A percentile compares a stretch with the other conserved stretches of the same genome.
These are phyloP conservation scores for Limnomonas spitsbergensis DNA, from an alignment of 139 green algal species.

Conservation along the genomic window DNA sequence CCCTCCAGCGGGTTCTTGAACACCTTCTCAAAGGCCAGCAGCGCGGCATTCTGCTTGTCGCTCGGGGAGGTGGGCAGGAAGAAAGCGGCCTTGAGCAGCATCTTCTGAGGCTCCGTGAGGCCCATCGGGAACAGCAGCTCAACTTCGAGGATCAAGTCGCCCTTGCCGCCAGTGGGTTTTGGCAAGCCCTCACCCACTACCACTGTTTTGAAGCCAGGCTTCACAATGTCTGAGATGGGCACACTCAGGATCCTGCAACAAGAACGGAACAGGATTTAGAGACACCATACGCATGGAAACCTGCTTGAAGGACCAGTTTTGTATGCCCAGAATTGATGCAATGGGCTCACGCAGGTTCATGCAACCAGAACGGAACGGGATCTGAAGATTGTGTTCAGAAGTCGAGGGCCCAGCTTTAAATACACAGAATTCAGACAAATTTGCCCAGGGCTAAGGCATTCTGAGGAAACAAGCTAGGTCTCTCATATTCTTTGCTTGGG, in stretches of 20 bases:
- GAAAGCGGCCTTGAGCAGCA: slow-evolving; percentile 62
- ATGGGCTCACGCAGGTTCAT: neutral
- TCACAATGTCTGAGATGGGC: slow-evolving; percentile 61
- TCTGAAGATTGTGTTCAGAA: too few relatives aligned
- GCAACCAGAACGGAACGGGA: neutral
- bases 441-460: too few relatives aligned
- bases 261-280: neutral
- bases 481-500: too few relatives aligned
- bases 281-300: neutral
- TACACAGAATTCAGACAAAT: too few relatives aligned
- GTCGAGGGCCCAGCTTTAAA: too few relatives aligned
- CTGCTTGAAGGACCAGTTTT: neutral
- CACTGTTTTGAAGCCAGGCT: slow-evolving; percentile 48
- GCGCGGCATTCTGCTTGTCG: slow-evolving; percentile 48
- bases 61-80: slow-evolving; percentile 55
- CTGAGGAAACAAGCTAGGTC: too few relatives aligned
- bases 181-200: slow-evolving; percentile 54
- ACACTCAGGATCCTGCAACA: slow-evolving; percentile 46
- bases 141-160: slow-evolving; percentile 62
- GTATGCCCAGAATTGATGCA: neutral
- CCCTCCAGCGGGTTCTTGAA: slow-evolving; percentile 58
- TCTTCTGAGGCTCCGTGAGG: slow-evolving; percentile 66
- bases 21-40: slow-evolving; percentile 54
- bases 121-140: slow-evolving; percentile 66
- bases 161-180: slow-evolving; percentile 28